Conservation (phyloP, 257 asterid genomes). For the Buddleja alternifolia region DNA sequence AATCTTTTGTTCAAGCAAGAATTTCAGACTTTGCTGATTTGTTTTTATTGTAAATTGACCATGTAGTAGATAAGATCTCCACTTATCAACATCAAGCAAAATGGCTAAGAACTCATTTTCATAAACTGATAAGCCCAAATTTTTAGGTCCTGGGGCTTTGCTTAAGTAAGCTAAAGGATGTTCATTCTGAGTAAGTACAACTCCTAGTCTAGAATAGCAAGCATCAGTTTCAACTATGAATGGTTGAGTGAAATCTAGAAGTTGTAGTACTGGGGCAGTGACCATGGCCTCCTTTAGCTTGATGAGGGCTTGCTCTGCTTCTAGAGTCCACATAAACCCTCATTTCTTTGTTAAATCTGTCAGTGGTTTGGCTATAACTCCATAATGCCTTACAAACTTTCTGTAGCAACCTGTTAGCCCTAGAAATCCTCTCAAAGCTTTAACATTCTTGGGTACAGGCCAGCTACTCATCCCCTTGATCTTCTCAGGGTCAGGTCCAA, state of each 20-base stretch:
- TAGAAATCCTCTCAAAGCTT: no score
- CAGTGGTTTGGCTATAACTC: neutral
- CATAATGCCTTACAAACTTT: no score
- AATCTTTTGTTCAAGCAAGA: neutral
- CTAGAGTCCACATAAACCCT: neutral
- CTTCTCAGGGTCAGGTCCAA: neutral
- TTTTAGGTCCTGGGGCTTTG: no score
- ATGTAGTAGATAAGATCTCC: neutral
- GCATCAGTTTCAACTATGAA: slow-evolving; percentile 1
- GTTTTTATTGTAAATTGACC: neutral
- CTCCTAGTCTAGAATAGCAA: neutral
- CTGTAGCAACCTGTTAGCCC: no score
- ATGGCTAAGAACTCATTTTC: slow-evolving; percentile 10
- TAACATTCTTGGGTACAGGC: no score
- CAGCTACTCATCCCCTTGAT: neutral
- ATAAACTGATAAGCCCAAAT: neutral
- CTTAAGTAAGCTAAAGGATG: neutral
- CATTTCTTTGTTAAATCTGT: neutral
- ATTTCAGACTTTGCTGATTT: neutral
- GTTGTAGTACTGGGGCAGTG: neutral
- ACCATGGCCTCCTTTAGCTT: neutral
- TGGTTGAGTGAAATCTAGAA: neutral
- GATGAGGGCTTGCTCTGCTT: neutral
- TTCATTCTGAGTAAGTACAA: neutral
- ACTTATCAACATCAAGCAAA: neutral